Conservation (phyloP, 495 filamentous ascomycete genomes). For the Penicillium cinerascens region DNA sequence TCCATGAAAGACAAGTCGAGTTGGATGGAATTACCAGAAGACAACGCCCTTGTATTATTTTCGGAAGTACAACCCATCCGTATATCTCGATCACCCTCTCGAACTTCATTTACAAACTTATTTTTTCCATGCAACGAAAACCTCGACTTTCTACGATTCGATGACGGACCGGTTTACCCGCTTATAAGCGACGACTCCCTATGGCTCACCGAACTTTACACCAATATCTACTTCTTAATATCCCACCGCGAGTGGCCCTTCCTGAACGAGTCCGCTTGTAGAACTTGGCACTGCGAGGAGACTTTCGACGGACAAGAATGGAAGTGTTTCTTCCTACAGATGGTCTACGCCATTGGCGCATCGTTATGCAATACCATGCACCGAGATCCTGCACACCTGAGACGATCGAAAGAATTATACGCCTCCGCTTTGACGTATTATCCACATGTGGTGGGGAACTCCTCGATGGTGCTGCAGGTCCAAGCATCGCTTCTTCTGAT, state of each 20-base stretch:
- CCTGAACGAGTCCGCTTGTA: slow-evolving; percentile 25
- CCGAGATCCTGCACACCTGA: slow-evolving; percentile 18
- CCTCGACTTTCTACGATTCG: slow-evolving; percentile 16
- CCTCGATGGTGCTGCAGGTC: slow-evolving; percentile 29
- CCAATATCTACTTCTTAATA: slow-evolving; percentile 32
- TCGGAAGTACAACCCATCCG: slow-evolving; percentile 1
- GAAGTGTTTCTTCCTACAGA: slow-evolving; percentile 27
- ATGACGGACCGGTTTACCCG: slow-evolving; percentile 9
- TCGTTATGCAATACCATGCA: slow-evolving; percentile 27
- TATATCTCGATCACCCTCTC: slow-evolving; percentile 2
- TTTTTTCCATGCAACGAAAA: slow-evolving; percentile 8
- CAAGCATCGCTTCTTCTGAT: slow-evolving; percentile 34
- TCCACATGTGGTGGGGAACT: slow-evolving; percentile 26
- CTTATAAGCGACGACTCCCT: slow-evolving; percentile 9
- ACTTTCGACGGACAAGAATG: slow-evolving; percentile 18
- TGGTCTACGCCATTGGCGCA: slow-evolving; percentile 35
- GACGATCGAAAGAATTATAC: slow-evolving; percentile 26
- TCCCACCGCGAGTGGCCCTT: slow-evolving; percentile 36
- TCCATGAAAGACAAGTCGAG: neutral
- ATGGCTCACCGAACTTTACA: slow-evolving; percentile 30
- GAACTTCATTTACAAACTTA: slow-evolving; percentile 4
- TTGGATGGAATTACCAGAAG: slow-evolving; percentile 1
- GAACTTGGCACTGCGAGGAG: slow-evolving; percentile 22
- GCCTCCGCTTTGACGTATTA: slow-evolving; percentile 29
- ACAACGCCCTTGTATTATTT: slow-evolving; percentile 8